Percentiles rank a stretch among this genome's conserved stretches.
Conservation (phyloP, 2,329 filamentous ascomycete species). For the Colletotrichum destructivum region DNA sequence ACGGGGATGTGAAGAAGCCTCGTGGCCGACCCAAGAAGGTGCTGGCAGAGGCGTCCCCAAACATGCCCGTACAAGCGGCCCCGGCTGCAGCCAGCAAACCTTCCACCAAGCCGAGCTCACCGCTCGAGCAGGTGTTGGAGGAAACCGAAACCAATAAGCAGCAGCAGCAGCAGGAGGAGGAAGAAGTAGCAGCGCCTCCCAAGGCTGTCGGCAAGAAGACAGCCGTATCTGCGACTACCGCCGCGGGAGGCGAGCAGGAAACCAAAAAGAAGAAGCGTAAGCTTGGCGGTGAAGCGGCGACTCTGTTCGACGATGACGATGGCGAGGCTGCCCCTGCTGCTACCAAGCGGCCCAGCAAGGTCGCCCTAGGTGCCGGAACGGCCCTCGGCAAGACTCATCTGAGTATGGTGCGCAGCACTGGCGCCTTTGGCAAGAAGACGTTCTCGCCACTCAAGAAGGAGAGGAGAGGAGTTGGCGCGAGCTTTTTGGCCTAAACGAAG, state of each 20-base stretch:
- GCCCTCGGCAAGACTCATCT: constrained; percentile 54
- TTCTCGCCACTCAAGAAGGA: constrained; percentile 84
- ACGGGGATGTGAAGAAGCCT: constrained; percentile 50
- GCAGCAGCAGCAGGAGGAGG: constrained; percentile 26
- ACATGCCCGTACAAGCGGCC: constrained; percentile 52
- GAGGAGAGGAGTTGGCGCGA: constrained; percentile 73
- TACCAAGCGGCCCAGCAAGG: constrained; percentile 52
- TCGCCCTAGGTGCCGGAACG: constrained; percentile 46
- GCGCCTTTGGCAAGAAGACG: constrained; percentile 64
- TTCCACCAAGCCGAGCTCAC: constrained; percentile 52
- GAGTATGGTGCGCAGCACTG: constrained; percentile 54
- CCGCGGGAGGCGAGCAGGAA: constrained; percentile 53
- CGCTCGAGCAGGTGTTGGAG: constrained; percentile 58
- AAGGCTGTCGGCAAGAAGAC: constrained; percentile 45
- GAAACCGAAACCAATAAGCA: constrained; percentile 46
- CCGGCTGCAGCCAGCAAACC: constrained; percentile 43
- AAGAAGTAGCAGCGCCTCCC: constrained; percentile 50
- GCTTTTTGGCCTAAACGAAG: constrained; percentile 65
- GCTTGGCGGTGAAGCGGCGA: constrained; percentile 73
- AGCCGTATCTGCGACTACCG: constrained; percentile 46
- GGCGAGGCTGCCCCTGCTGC: constrained; percentile 57
- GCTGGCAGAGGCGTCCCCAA: constrained; percentile 62
- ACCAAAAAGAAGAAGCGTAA: constrained; percentile 81
- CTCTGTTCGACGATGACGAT: constrained; percentile 79
- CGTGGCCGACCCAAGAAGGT: constrained; percentile 65